Evolutionary conservation across 768 basidiomycete genomes (phyloP), one percentile per base, ranked within the genome.

Genomic region (Lentinus tigrinus): DNA sequence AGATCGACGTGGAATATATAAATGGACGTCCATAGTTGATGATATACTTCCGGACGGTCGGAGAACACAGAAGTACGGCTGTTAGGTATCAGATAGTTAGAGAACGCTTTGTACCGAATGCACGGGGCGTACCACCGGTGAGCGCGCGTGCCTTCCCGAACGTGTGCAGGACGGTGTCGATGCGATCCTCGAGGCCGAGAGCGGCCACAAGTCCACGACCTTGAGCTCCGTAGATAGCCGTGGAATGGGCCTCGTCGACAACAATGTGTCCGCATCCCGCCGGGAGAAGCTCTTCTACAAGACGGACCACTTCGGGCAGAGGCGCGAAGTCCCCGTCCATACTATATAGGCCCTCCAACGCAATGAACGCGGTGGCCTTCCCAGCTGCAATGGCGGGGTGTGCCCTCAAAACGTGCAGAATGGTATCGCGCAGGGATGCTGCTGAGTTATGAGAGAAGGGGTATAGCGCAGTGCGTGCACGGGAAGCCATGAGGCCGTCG

Each of bases 301-400:
- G 43, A 14, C 68, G 66, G 37, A 80, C 71, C 5, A 84, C 74
- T 36, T 73, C 73, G 2, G 49, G 50, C 6, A 85, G 64, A 5
- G 81, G 82, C 3, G 74, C 72, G 34, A 84, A 72, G 60, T 82
- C 79, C 5, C 84, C 84, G 40, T 85, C 82, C 83, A 85, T 84
- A 59, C 80, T 81, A 65, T 85, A 84, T 16, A 84, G 66, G 13
- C 74, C 75, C 70, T 85, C 84, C 14, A 84, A 68, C 0, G 78
- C 73, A 23, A 85, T 60, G 62, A 82, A 84, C 7, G 83, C 24
- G 46, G 61, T 73, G 40, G 55, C 52, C 17, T 66, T 64, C 0
- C 73, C 74, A 0, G 38, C 55, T 24, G 31, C 56, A 21, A 72
- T 58, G 31, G 51, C 56, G 14, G 60, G 59, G 23, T 60, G 62